These are phyloP conservation scores for Tuber microsphaerosporum DNA, from an alignment of 495 filamentous ascomycete species.

Conservation along the genomic window DNA sequence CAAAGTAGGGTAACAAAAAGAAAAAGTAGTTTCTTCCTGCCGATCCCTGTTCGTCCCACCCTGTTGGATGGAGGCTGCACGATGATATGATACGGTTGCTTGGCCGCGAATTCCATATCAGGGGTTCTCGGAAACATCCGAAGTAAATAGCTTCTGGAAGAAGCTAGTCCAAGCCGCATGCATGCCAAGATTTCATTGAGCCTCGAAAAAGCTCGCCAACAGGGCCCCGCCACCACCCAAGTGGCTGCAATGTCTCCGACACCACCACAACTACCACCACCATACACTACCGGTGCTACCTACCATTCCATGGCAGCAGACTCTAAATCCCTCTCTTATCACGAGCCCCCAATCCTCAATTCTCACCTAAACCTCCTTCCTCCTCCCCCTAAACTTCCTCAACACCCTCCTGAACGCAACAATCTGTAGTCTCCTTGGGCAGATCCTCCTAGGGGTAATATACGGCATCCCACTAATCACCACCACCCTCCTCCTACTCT, in stretches of 20 bases:
- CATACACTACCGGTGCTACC: not conserved
- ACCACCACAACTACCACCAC: not conserved
- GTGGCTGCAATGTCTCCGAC: no score
- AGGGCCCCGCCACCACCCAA: not conserved
- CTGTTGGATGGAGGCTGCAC: not conserved
- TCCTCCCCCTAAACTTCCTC: slow-evolving; percentile 52
- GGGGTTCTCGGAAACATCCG: not conserved
- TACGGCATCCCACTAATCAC: slow-evolving; percentile 59
- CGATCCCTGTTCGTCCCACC: not conserved
- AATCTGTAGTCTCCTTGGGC: slow-evolving; percentile 63
- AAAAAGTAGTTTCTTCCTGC: not conserved
- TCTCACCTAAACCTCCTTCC: slow-evolving; percentile 57
- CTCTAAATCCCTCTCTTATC: slow-evolving; percentile 7
- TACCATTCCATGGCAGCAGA: slow-evolving; percentile 7
- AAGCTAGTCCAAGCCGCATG: not conserved
- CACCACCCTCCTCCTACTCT: no score
- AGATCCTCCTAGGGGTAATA: slow-evolving; percentile 64
- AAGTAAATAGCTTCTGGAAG: not conserved
- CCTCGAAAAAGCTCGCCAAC: not conserved
- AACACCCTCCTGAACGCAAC: slow-evolving; percentile 55
- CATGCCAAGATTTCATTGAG: not conserved
- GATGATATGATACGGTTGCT: no score
- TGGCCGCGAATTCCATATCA: no score
- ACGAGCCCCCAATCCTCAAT: slow-evolving; percentile 46
- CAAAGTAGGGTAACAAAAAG: no score